These are phyloP conservation scores for Claviceps arundinis DNA, from an alignment of 2,329 filamentous ascomycete species.

Conservation along the genomic window DNA sequence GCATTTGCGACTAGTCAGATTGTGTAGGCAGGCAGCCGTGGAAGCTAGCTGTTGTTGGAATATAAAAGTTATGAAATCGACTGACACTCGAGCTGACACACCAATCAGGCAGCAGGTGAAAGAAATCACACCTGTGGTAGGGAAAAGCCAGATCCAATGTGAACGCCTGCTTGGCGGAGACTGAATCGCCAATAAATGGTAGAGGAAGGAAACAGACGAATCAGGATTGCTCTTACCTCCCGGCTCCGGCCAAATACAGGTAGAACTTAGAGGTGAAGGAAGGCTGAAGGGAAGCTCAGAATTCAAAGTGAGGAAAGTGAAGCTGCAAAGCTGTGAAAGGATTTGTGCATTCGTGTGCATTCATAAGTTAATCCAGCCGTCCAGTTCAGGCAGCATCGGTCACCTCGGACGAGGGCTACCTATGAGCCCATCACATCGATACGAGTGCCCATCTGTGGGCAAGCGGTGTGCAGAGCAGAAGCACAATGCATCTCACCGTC, in stretches of 20 bases:
- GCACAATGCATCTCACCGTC: not conserved
- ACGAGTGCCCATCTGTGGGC: too few species aligned
- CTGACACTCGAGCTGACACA: too few species aligned
- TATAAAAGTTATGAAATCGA: not conserved
- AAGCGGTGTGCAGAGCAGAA: not conserved
- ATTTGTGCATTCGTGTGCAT: not conserved
- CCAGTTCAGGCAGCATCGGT: not conserved
- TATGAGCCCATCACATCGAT: not conserved
- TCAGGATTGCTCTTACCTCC: not conserved
- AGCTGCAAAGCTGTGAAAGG: not conserved
- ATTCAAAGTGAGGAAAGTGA: not conserved
- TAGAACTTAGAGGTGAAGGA: not conserved
- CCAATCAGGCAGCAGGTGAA: not conserved
- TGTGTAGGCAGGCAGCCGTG: not conserved
- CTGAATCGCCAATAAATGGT: not conserved
- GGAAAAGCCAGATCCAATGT: not conserved
- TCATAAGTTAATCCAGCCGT: too few species aligned
- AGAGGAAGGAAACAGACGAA: not conserved
- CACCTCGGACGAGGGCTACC: not conserved
- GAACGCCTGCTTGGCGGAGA: not conserved
- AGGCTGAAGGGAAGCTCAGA: not conserved
- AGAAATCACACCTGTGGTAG: not conserved
- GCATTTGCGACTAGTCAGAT: not conserved
- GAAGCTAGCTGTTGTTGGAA: not conserved
- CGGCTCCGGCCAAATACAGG: too few species aligned